Evolutionary conservation across 164 flowering plant genomes (phyloP), one percentile per base, ranked within the genome.

Genomic region (Cinnamomum chago): DNA sequence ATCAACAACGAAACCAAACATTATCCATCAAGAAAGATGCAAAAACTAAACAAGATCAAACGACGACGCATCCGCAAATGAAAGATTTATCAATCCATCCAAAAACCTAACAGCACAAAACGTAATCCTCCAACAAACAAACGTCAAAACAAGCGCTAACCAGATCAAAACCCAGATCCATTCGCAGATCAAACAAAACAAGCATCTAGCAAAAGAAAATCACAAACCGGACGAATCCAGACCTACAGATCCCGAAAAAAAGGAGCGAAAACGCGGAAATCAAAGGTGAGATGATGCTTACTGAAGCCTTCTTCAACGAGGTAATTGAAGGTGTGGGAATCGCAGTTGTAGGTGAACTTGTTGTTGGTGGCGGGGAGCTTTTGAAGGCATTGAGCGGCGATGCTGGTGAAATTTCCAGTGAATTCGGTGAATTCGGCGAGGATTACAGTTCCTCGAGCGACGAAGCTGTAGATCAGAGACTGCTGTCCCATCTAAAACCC

Each of bases 301-400:
- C 82, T 76, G 82, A 77, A 80, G 22, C 82, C 82, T 23, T 77
- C 77, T 30, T 77, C 77, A 22, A 80, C 82, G 77, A 80, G 82
- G 58, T 77, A 80, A 73, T 80, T 80, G 70, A 80, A 80, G 62
- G 80, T 80, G 25, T 80, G 82, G n/a, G 66, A 50, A 51, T 80
- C 82, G 75, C 82, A 76, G 50, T 70, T 76, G 79, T 80, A 80
- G 58, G 79, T 80, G 75, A 77, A 80, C 65, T 66, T 80, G 72
- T 80, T 74, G 80, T 71, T 80, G 72, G 66, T 50, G 35, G 77
- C 66, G 3, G 80, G 82, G 12, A 80, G 82, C 73, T 80, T 80
- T 52, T 77, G 77, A 30, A 80, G 80, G 67, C 80, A 77, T 74
- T 80, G 82, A 25, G 65, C 71, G 24, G 82, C 82, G 74, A 77